A percentile compares a stretch with the other conserved stretches of the same genome.
These are phyloP conservation scores for Chlamydomonas reinhardtii DNA, from an alignment of 163 green algal genomes.

Conservation along the genomic window DNA sequence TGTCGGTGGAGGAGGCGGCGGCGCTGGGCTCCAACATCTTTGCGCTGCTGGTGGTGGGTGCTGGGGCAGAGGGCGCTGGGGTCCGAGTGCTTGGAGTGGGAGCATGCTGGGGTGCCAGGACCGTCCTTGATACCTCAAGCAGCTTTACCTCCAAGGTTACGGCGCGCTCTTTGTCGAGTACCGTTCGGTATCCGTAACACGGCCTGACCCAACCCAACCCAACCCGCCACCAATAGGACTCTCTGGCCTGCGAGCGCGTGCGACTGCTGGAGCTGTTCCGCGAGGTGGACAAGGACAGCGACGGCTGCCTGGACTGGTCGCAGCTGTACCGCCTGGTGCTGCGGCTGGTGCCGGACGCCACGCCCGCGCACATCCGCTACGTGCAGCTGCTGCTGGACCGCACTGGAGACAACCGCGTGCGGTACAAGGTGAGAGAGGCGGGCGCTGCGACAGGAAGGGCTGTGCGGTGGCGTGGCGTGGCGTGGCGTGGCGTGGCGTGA, in stretches of 20 bases:
- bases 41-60: slow-evolving; percentile 38
- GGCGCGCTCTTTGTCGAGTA: too few relatives aligned
- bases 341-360: slow-evolving; percentile 54
- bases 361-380: slow-evolving; percentile 51
- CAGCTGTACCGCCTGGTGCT: slow-evolving; percentile 52
- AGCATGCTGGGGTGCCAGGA: too few relatives aligned
- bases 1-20: slow-evolving; percentile 50
- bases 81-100: background rate
- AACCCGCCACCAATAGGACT: background rate
- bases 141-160: too few relatives aligned
- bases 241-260: slow-evolving; percentile 34
- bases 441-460: too few relatives aligned
- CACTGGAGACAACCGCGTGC: slow-evolving; percentile 46
- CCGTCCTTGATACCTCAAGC: too few relatives aligned
- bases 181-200: too few relatives aligned
- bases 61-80: too few relatives aligned
- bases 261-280: slow-evolving; percentile 62
- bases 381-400: slow-evolving; percentile 58
- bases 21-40: slow-evolving; percentile 47
- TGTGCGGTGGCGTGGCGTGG: too few relatives aligned
- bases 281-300: slow-evolving; percentile 56
- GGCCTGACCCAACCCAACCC: too few relatives aligned
- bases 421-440: slow-evolving; percentile 38
- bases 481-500: too few relatives aligned
- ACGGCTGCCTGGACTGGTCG: slow-evolving; percentile 34